Percentiles rank a stretch among this genome's conserved stretches.
Evolutionary conservation across 2,329 filamentous ascomycete genomes (phyloP).

Genomic region (Venturia effusa): DNA sequence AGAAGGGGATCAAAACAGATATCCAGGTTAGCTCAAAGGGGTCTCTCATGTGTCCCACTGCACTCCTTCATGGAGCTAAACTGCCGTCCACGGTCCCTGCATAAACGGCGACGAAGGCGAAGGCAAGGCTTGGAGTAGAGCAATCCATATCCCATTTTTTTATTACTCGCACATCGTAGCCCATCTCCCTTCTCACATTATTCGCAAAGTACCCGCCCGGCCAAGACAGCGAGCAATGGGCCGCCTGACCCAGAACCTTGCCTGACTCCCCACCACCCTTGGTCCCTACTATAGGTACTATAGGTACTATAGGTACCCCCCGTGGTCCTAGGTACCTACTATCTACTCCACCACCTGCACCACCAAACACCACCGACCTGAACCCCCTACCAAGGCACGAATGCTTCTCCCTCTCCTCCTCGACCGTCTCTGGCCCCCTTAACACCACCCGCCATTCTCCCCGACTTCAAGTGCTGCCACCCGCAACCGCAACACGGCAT

Average conservation of each 20-base stretch:
- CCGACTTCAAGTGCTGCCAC: no score
- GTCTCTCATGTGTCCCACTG: background rate
- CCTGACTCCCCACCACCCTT: no score
- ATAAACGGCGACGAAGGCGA: no score
- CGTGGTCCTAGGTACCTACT: no score
- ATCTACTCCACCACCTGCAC: no score
- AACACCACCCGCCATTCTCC: background rate
- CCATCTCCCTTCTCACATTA: no score
- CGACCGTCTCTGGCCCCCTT: background rate
- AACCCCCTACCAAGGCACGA: background rate
- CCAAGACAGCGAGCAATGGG: background rate
- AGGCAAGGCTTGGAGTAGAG: no score
- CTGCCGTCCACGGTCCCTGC: background rate
- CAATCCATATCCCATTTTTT: no score
- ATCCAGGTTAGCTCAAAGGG: background rate
- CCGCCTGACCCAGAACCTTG: no score
- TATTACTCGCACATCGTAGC: no score
- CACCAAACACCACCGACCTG: background rate
- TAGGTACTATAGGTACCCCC: no score
- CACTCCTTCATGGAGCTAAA: background rate
- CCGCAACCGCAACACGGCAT: background rate
- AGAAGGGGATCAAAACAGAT: background rate
- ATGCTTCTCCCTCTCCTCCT: background rate
- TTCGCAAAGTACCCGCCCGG: background rate
- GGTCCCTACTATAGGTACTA: no score